Conservation (phyloP, 352 stramenopile genomes). For the Phytophthora foliorum region DNA sequence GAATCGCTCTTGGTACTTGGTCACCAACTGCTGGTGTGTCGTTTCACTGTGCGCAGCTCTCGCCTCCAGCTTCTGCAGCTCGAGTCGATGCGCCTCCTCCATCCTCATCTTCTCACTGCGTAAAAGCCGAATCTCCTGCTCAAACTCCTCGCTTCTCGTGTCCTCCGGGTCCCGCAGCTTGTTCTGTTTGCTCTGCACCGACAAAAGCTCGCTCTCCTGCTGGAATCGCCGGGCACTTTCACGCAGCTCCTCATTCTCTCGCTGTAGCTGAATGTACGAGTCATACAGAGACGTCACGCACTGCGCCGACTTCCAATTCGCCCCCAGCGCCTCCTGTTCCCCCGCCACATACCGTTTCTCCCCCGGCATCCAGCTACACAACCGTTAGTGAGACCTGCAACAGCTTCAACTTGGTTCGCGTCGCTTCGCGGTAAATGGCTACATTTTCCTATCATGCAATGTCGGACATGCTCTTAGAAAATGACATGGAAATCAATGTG, state of each 20-base stretch:
- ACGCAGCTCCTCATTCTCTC: slow-evolving; percentile 50
- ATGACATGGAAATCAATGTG: no score
- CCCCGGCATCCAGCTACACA: slow-evolving; percentile 18
- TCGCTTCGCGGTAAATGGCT: neutral
- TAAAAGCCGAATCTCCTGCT: slow-evolving; percentile 64
- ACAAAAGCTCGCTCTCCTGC: slow-evolving; percentile 21
- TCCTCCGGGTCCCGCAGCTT: slow-evolving; percentile 28
- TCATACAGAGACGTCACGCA: slow-evolving; percentile 85
- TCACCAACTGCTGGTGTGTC: slow-evolving; percentile 47
- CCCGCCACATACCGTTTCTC: slow-evolving; percentile 25
- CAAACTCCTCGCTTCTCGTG: slow-evolving; percentile 26
- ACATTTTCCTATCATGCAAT: slow-evolving; percentile 3
- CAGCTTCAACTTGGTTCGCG: slow-evolving; percentile 20
- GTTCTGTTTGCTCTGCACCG: slow-evolving; percentile 8
- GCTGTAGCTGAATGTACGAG: slow-evolving; percentile 71
- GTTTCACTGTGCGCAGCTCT: slow-evolving; percentile 38
- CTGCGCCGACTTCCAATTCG: slow-evolving; percentile 79
- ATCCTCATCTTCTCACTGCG: slow-evolving; percentile 57
- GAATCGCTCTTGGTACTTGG: slow-evolving; percentile 65
- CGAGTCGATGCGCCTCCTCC: slow-evolving; percentile 46
- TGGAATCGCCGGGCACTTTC: slow-evolving; percentile 19
- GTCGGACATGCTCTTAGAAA: neutral
- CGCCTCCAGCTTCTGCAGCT: slow-evolving; percentile 46
- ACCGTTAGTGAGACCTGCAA: slow-evolving; percentile 22
- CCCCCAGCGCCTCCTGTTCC: slow-evolving; percentile 35